phyloP scores from a whole-genome alignment of 2,329 filamentous ascomycete genomes.

The Aspergillus fijiensis region DNA sequence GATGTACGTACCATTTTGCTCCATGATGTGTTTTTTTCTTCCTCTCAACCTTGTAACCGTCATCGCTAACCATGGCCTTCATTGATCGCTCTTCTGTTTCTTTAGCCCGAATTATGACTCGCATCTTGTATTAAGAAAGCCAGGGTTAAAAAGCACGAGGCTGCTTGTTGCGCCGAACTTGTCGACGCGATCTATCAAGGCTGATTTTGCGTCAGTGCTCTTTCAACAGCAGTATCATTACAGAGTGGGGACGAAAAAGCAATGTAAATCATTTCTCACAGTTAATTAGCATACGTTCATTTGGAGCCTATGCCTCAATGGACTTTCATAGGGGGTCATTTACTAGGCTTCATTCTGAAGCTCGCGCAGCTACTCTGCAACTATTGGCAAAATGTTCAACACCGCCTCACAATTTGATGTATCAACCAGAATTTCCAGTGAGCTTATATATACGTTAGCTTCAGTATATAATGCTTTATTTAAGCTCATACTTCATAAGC shows the following conservation, averaged over 20 bases:
- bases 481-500: too few relatives aligned
- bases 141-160: not conserved
- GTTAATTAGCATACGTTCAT: not conserved
- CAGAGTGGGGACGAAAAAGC: not conserved
- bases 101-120: slow-evolving; percentile 48
- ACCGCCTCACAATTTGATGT: not conserved
- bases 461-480: too few relatives aligned
- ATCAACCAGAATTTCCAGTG: not conserved
- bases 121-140: slow-evolving; percentile 41
- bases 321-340: not conserved
- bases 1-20: slow-evolving; percentile 58
- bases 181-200: too few relatives aligned
- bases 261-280: not conserved
- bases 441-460: not conserved
- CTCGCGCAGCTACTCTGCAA: not conserved
- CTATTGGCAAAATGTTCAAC: slow-evolving; percentile 6
- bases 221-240: slow-evolving; percentile 18
- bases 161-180: not conserved
- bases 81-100: not conserved
- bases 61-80: not conserved
- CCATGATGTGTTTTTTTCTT: not conserved
- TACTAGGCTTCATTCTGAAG: not conserved
- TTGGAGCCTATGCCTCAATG: not conserved
- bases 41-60: slow-evolving; percentile 11
- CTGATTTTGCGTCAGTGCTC: slow-evolving; percentile 7